Conservation (phyloP, 371 early-diverging fungal genomes). For the Gilbertella persicaria region DNA sequence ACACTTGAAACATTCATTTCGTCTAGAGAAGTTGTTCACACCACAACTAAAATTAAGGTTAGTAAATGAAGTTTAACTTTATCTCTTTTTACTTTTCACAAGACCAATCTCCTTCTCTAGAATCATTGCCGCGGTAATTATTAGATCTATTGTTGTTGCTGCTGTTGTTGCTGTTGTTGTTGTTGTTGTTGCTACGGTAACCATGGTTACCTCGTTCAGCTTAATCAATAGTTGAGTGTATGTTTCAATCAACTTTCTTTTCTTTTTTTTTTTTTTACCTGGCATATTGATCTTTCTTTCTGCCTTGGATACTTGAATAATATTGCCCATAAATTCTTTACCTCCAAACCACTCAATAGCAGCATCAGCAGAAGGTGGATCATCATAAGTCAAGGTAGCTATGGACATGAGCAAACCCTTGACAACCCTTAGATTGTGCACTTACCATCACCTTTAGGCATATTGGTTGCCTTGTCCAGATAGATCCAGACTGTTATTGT, state of each 20-base stretch:
- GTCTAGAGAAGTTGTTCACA: conserved; percentile 35
- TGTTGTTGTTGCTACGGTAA: conserved; percentile 6
- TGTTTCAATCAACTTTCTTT: neutral
- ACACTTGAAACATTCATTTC: conserved; percentile 35
- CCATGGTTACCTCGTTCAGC: conserved; percentile 22
- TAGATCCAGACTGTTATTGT: conserved; percentile 63
- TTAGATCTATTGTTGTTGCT: conserved; percentile 28
- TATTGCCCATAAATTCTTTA: conserved; percentile 53
- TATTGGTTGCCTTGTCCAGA: conserved; percentile 56
- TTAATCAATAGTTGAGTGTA: neutral
- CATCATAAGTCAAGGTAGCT: conserved; percentile 75
- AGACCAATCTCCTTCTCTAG: conserved; percentile 36
- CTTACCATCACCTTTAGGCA: conserved; percentile 74
- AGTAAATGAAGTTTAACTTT: neutral
- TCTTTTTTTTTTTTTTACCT: conserved; percentile 10
- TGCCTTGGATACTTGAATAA: conserved; percentile 66
- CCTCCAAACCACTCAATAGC: conserved; percentile 77
- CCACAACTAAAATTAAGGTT: conserved; percentile 17
- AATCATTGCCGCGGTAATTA: no score
- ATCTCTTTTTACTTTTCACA: conserved; percentile 25
- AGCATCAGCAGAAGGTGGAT: conserved; percentile 67
- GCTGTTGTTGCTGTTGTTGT: conserved; percentile 17
- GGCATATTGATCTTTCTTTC: conserved; percentile 51
- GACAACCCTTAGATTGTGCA: neutral
- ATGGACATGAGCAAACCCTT: no score